These are phyloP conservation scores for Psilocybe sp. DNA, from an alignment of 768 basidiomycete genomes.

Conservation along the genomic window DNA sequence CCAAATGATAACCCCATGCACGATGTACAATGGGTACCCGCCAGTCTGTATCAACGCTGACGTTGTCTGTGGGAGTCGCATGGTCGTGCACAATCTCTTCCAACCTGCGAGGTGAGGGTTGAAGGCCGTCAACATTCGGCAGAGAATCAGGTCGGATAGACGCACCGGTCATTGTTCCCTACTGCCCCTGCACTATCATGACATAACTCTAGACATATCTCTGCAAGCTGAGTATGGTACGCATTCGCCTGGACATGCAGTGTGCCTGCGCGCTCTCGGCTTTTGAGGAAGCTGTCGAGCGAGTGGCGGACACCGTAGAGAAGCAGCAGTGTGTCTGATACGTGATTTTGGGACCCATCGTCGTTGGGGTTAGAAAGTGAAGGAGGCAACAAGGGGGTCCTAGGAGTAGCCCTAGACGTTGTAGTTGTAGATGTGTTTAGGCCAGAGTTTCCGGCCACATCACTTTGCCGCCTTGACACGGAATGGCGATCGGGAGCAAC, in stretches of 20 bases:
- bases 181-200: no score
- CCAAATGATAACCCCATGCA: no score
- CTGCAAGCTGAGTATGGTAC: constrained; percentile 16
- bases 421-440: not conserved
- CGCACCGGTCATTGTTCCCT: no score
- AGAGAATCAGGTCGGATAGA: no score
- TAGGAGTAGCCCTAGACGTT: not conserved
- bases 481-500: not conserved
- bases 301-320: constrained; percentile 11
- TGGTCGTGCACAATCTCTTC: no score
- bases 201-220: constrained; percentile 13
- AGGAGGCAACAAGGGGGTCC: no score
- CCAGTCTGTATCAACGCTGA: no score
- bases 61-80: no score
- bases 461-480: not conserved
- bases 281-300: constrained; percentile 10
- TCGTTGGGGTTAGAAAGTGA: not conserved
- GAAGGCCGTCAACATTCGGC: no score
- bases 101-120: no score
- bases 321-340: constrained; percentile 11
- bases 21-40: no score
- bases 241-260: constrained; percentile 1
- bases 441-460: not conserved
- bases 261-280: not conserved
- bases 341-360: not conserved